A percentile compares a stretch with the other conserved stretches of the same genome.
phyloP scores from a whole-genome alignment of 2,329 filamentous ascomycete species.

The Diaporthe capsici region DNA sequence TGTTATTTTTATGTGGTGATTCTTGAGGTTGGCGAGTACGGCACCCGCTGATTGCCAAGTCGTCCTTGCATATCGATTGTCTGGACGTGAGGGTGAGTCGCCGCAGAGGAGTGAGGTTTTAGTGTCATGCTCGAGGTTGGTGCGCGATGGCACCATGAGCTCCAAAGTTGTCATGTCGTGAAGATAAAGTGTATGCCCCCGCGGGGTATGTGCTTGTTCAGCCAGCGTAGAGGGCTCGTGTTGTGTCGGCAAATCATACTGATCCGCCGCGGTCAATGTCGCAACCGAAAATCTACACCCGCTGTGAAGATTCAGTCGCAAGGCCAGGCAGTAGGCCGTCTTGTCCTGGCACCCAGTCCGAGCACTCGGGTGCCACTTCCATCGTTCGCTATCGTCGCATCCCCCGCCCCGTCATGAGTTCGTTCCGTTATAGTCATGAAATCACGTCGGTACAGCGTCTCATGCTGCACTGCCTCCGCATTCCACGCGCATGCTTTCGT shows the following conservation, averaged over 20 bases:
- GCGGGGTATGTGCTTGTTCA: neutral
- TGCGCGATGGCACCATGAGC: conserved; percentile 23
- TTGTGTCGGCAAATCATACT: neutral
- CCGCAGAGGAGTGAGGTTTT: neutral
- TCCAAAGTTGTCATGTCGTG: conserved; percentile 30
- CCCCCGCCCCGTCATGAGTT: conserved; percentile 17
- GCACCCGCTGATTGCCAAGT: neutral
- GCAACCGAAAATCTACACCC: neutral
- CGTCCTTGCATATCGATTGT: neutral
- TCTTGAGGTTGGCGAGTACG: neutral
- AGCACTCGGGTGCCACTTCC: neutral
- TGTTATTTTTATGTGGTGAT: conserved; percentile 4
- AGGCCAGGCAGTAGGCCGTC: conserved; percentile 10
- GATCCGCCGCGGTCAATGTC: neutral
- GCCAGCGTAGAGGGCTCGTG: neutral
- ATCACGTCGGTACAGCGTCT: conserved; percentile 18
- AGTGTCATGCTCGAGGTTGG: conserved; percentile 23
- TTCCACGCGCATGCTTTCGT: conserved; percentile 2
- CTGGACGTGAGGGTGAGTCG: neutral
- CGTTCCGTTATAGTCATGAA: conserved; percentile 31
- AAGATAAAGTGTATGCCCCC: conserved; percentile 11
- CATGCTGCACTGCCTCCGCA: neutral
- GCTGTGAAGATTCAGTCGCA: conserved; percentile 6
- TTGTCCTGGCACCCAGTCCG: conserved; percentile 22
- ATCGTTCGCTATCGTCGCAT: conserved; percentile 1